Conservation (phyloP, 192 early-diverging fungal species). For the Chytriomyces confervae region DNA sequence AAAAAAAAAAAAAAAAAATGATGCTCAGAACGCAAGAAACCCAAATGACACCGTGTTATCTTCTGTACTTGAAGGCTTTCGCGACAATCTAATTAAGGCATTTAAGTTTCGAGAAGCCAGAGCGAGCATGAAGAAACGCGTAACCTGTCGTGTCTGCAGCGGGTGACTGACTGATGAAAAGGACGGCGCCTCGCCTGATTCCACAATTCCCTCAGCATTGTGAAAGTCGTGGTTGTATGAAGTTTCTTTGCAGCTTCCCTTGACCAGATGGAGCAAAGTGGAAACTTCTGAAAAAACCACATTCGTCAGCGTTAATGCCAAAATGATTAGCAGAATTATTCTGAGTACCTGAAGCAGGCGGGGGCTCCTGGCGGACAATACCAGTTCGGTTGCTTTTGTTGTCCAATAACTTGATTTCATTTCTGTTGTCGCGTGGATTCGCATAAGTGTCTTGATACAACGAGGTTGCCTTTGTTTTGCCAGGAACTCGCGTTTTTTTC, state of each 20-base stretch:
- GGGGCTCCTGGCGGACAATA: background rate
- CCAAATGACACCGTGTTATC: constrained; percentile 1
- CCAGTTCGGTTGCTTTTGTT: constrained; percentile 36
- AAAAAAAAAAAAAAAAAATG: background rate
- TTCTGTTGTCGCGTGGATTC: background rate
- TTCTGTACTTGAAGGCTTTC: constrained; percentile 40
- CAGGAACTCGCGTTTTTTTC: constrained; percentile 12
- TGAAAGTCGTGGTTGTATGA: constrained; percentile 33
- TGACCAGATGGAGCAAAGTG: constrained; percentile 32
- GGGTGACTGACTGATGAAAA: constrained; percentile 23
- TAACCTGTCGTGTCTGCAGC: constrained; percentile 36
- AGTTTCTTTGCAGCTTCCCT: background rate
- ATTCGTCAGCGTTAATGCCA: background rate
- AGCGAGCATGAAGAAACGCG: constrained; percentile 3
- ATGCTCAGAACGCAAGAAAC: background rate
- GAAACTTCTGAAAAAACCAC: constrained; percentile 21
- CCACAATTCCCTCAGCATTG: constrained; percentile 17
- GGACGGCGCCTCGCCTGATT: constrained; percentile 26
- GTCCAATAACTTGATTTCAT: constrained; percentile 29
- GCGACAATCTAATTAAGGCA: constrained; percentile 27
- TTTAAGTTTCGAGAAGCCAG: constrained; percentile 7
- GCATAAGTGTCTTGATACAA: constrained; percentile 35
- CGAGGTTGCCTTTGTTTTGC: constrained; percentile 12
- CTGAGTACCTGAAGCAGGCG: background rate
- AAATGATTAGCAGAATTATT: background rate